Conservation (phyloP, 345 rosid species). For the Populus alba region DNA sequence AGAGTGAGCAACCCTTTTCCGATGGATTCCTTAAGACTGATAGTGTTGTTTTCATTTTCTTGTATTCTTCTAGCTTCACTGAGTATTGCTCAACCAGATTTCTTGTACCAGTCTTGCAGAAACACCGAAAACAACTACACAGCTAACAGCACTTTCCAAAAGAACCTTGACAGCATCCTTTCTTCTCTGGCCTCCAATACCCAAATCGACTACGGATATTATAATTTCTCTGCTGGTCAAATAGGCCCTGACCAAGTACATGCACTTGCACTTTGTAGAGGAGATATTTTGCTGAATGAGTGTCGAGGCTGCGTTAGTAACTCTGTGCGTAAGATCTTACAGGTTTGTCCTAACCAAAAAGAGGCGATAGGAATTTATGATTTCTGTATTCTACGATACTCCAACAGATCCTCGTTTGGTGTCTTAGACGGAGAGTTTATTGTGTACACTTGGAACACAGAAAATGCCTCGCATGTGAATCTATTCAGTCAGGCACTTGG, state of each 20-base stretch:
- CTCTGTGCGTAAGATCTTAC: not conserved
- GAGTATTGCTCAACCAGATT: conserved; percentile 6
- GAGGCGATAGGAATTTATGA: conserved; percentile 7
- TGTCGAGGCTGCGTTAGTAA: conserved; percentile 2
- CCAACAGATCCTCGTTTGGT: conserved; percentile 10
- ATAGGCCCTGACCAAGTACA: conserved; percentile 10
- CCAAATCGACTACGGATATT: conserved; percentile 12
- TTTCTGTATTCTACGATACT: conserved; percentile 10
- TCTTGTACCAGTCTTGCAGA: not conserved
- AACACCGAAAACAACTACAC: conserved; percentile 19
- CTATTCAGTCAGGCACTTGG: conserved; percentile 8
- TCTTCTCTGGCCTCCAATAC: not conserved
- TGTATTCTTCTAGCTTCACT: not conserved
- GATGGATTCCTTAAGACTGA: too few relatives aligned
- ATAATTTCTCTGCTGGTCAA: conserved; percentile 8
- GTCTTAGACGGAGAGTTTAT: not conserved
- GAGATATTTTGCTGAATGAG: not conserved
- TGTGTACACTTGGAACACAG: too few relatives aligned
- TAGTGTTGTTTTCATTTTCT: not conserved
- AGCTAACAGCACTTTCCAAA: not conserved
- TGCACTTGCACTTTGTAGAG: conserved; percentile 23
- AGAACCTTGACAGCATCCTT: conserved; percentile 17
- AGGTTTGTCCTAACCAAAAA: conserved; percentile 15
- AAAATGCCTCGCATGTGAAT: not conserved
- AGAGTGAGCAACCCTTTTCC: not conserved